These are phyloP conservation scores for Trichoderma breve DNA, from an alignment of 2,329 filamentous ascomycete species.

Conservation along the genomic window DNA sequence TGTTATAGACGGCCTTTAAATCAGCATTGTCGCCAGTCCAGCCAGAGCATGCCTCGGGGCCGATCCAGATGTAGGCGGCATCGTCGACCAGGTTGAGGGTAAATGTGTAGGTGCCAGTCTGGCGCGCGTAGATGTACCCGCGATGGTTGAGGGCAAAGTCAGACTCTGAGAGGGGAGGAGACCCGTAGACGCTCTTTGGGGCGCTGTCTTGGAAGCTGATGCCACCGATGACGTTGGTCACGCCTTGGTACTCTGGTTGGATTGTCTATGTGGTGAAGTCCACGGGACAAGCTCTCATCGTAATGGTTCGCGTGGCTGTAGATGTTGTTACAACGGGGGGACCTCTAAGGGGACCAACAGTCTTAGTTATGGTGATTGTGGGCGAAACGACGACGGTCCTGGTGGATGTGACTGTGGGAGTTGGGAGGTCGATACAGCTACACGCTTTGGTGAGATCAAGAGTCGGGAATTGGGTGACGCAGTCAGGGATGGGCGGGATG, in stretches of 20 bases:
- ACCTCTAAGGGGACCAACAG: neutral
- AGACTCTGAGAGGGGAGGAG: neutral
- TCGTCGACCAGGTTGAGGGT: conserved; percentile 25
- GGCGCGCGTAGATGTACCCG: conserved; percentile 28
- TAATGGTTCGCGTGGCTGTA: neutral
- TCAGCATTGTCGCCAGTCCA: conserved; percentile 28
- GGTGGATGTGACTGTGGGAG: neutral
- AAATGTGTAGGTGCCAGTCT: conserved; percentile 27
- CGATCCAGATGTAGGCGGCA: conserved; percentile 23
- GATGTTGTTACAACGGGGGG: neutral
- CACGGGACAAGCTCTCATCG: neutral
- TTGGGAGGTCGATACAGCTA: neutral
- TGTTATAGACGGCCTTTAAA: conserved; percentile 23
- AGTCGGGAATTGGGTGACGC: neutral
- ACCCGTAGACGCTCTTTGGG: conserved; percentile 2
- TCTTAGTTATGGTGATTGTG: neutral
- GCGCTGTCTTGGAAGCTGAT: neutral
- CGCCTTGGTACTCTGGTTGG: neutral
- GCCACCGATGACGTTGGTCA: neutral
- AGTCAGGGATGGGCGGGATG: neutral
- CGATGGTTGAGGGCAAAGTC: conserved; percentile 29
- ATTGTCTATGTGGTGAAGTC: neutral
- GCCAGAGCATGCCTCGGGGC: conserved; percentile 24
- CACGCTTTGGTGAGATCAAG: neutral
- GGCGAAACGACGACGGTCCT: neutral